phyloP scores from a whole-genome alignment of 208 protist genomes.

The Strigomonas culicis region DNA sequence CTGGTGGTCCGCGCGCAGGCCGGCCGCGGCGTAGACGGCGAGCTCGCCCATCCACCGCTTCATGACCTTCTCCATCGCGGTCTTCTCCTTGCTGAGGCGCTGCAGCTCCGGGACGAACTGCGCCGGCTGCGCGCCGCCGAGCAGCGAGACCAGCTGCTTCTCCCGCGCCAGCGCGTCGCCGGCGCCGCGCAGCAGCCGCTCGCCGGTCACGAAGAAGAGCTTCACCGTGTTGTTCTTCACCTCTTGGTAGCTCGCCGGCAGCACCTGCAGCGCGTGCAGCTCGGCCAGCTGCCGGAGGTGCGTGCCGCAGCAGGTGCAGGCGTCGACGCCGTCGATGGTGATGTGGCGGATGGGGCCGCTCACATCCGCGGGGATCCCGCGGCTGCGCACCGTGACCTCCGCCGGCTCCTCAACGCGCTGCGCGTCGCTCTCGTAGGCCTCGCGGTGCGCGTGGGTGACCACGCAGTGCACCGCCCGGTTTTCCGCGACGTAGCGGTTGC shows the following conservation, averaged over 20 bases:
- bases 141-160: slow-evolving; percentile 45
- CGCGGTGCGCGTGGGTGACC: slow-evolving; percentile 33
- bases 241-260: slow-evolving; percentile 53
- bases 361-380: slow-evolving; percentile 72
- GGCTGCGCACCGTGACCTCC: slow-evolving; percentile 28
- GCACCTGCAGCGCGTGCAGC: slow-evolving; percentile 67
- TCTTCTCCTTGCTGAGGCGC: slow-evolving; percentile 42
- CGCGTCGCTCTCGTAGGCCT: slow-evolving; percentile 37
- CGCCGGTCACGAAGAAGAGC: slow-evolving; percentile 77
- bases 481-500: slow-evolving; percentile 54
- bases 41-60: slow-evolving; percentile 60
- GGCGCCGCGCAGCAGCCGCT: slow-evolving; percentile 44
- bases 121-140: slow-evolving; percentile 59
- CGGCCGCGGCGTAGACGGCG: slow-evolving; percentile 28
- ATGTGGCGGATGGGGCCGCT: slow-evolving; percentile 77
- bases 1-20: slow-evolving; percentile 25
- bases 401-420: slow-evolving; percentile 14
- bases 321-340: slow-evolving; percentile 61
- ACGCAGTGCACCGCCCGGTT: slow-evolving; percentile 42
- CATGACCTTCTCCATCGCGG: slow-evolving; percentile 44
- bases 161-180: slow-evolving; percentile 66
- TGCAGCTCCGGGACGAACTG: slow-evolving; percentile 46
- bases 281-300: slow-evolving; percentile 65
- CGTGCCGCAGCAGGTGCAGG: slow-evolving; percentile 86
- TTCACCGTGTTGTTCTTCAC: slow-evolving; percentile 69